Percentiles rank a stretch among this genome's conserved stretches.
These are phyloP conservation scores for Chlorella sp. DNA, from an alignment of 139 green algal genomes.

Conservation along the genomic window DNA sequence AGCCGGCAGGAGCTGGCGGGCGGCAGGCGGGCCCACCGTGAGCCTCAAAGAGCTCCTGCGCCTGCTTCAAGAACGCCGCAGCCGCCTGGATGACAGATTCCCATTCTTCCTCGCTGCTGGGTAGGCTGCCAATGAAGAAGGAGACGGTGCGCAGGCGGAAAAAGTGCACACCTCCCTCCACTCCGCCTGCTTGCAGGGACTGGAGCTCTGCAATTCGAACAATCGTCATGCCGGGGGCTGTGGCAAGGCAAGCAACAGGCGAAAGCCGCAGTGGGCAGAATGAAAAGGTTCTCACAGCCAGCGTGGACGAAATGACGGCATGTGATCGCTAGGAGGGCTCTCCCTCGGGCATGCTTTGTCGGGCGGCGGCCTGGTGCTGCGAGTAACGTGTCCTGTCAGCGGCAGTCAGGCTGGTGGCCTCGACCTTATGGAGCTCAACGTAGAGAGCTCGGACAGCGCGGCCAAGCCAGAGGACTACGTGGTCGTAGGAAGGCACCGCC, in stretches of 20 bases:
- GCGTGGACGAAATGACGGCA: no score
- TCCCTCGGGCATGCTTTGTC: no score
- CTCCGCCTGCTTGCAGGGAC: neutral
- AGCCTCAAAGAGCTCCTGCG: constrained; percentile 6
- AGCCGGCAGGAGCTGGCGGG: neutral
- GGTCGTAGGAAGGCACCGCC: constrained; percentile 14
- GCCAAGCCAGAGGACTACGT: constrained; percentile 42
- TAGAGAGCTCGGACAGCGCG: constrained; percentile 13
- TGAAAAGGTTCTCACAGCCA: neutral
- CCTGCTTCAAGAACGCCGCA: constrained; percentile 31
- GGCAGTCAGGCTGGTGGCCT: neutral
- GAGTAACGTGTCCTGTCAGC: neutral
- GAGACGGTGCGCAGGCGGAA: constrained; percentile 44
- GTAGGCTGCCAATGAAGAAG: constrained; percentile 1
- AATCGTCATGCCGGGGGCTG: neutral
- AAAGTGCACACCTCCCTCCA: no score
- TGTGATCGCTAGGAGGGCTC: no score
- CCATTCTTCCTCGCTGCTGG: neutral
- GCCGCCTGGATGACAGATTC: constrained; percentile 7
- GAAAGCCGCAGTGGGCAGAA: neutral
- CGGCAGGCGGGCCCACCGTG: constrained; percentile 20
- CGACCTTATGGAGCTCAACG: neutral
- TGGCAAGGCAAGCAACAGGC: neutral
- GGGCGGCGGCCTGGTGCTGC: neutral
- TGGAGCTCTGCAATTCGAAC: neutral